Evolutionary conservation across 108 stramenopile genomes (phyloP).

Genomic region (Nannochloropsis salina): DNA sequence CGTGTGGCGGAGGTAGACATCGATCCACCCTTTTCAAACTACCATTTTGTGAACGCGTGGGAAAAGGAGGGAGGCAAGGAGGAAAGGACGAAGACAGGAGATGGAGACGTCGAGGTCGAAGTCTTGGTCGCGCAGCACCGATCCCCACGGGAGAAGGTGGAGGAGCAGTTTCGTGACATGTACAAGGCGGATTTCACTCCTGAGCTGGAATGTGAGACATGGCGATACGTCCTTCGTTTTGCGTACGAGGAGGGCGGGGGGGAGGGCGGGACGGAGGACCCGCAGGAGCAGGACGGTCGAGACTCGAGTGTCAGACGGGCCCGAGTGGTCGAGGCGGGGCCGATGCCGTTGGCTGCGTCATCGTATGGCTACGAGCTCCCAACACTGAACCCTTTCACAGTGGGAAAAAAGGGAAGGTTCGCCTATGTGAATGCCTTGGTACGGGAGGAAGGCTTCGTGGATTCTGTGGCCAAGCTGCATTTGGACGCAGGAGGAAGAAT

Average conservation of each 20-base stretch:
- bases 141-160: not conserved
- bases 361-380: slow-evolving; percentile 7
- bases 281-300: no score
- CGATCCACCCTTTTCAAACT: not conserved
- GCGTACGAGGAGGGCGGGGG: not conserved
- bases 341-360: not conserved
- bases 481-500: slow-evolving; percentile 25
- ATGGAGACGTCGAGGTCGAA: not conserved
- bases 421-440: slow-evolving; percentile 11
- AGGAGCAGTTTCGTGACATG: slow-evolving; percentile 6
- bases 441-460: not conserved
- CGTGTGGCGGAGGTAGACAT: not conserved
- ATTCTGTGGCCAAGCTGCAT: slow-evolving; percentile 24
- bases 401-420: not conserved
- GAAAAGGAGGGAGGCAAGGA: not conserved
- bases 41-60: not conserved
- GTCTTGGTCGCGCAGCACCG: not conserved
- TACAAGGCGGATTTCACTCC: not conserved
- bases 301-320: not conserved
- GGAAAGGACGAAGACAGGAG: not conserved
- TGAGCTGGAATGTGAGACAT: not conserved
- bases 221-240: not conserved
- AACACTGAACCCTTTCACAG: not conserved
- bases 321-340: not conserved
- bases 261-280: not conserved